Evolutionary conservation across 257 asterid species (phyloP), one percentile per base, ranked within the genome.

Genomic region (Penstemon davidsonii): DNA sequence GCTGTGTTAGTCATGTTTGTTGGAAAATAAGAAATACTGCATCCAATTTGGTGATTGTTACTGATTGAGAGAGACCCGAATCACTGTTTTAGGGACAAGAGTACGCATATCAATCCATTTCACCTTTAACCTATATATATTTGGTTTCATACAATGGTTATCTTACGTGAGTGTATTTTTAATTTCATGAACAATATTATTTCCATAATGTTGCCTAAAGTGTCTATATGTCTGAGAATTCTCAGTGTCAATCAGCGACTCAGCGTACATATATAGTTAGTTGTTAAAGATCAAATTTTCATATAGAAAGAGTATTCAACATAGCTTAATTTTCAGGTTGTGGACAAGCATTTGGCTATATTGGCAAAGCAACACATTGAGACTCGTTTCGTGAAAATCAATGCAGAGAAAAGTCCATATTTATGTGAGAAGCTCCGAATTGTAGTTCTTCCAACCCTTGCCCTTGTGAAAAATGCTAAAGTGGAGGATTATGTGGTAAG

Each of bases 401-500:
- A 91, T 71, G 99, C 99, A 0, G 98, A 94, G 96, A 94, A 94
- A 78, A 89, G 98, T 68, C 88, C 74, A 3, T 94, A 87, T 76
- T 81, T 91, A 73, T 84, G 93, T 6, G 99, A 94, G 84, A 94
- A 89, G 83, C 96, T 94, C 25, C 86, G 90, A 64, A 87, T 91
- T 60, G 80, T 85, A 67, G 90, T 94, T 77, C 97, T 94, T 71
- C 99, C 99, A 7, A 91, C 99, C 55, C 88, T 91, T 18, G 96
- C 98, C 51, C 89, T 94, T 5, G 84, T 94, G 55, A 94, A 91
- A 78, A 83, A 85, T 67, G 95, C 98, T 66, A 94, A 91, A 81
- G 99, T 91, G 58, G 98, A 94, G 69, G 93, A 91, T 66, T 94
- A 94, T 54, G 96, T 91, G 90, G 99, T 94, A 80, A 71, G 86